phyloP scores from a whole-genome alignment of 2,329 filamentous ascomycete species.

The Penicillium sp. region DNA sequence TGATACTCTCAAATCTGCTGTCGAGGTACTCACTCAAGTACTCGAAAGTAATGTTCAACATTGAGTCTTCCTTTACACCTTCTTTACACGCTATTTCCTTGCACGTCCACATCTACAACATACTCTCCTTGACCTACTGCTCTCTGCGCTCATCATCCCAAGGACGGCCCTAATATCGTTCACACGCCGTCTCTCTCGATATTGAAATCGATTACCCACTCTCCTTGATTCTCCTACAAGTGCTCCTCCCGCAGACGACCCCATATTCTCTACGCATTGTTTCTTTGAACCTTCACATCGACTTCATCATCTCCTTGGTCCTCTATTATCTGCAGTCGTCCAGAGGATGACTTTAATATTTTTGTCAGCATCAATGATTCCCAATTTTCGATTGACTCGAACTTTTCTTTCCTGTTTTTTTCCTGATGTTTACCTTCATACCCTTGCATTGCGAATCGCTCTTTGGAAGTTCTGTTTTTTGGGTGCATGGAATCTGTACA shows the following conservation, averaged over 20 bases:
- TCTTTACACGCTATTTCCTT: conserved; percentile 4
- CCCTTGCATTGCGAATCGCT: conserved; percentile 24
- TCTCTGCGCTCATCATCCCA: conserved; percentile 1
- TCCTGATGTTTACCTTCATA: conserved; percentile 15
- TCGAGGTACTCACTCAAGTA: conserved; percentile 38
- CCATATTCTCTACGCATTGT: conserved; percentile 1
- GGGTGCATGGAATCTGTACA: conserved; percentile 9
- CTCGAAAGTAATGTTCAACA: conserved; percentile 32
- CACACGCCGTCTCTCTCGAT: conserved; percentile 1
- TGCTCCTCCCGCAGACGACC: no score
- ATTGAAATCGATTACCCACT: not conserved
- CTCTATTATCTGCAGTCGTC: conserved; percentile 1
- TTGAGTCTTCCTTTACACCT: conserved; percentile 3
- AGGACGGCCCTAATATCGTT: not conserved
- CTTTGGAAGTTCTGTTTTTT: conserved; percentile 5
- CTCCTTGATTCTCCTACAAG: not conserved
- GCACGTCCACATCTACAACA: not conserved
- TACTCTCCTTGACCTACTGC: conserved; percentile 1
- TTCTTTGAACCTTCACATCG: not conserved
- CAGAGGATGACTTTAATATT: not conserved
- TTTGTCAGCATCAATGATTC: conserved; percentile 1
- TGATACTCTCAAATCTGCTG: conserved; percentile 36
- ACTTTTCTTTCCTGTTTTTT: conserved; percentile 1
- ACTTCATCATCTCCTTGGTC: conserved; percentile 1
- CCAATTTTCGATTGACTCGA: conserved; percentile 4